Percentiles rank a stretch among this genome's conserved stretches.
These are phyloP conservation scores for Apiotrichum brassicae DNA, from an alignment of 1,284 basidiomycete genomes.

Conservation along the genomic window DNA sequence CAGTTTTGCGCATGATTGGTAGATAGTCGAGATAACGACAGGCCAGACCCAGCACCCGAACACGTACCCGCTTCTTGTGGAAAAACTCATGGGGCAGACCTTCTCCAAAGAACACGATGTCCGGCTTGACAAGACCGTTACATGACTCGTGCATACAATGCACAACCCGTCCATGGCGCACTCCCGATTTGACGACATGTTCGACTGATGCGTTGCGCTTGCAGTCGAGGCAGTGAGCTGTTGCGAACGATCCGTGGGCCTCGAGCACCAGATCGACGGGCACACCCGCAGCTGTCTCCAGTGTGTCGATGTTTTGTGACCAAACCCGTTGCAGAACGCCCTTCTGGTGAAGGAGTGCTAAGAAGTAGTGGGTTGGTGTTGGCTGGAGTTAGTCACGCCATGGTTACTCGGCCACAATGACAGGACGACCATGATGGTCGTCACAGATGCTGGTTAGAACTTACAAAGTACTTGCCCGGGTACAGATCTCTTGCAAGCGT, in stretches of 20 bases:
- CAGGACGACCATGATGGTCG: too few species aligned
- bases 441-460: too few species aligned
- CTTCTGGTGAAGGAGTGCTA: conserved; percentile 48
- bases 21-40: background rate
- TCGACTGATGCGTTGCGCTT: conserved; percentile 53
- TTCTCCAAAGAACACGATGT: conserved; percentile 95
- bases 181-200: conserved; percentile 60
- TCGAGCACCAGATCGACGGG: conserved; percentile 71
- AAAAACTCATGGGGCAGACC: conserved; percentile 48
- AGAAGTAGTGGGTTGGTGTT: conserved; percentile 84
- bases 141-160: conserved; percentile 54
- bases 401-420: background rate
- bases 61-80: conserved; percentile 27
- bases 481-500: conserved; percentile 84
- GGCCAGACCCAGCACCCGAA: background rate
- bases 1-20: background rate
- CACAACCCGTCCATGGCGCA: conserved; percentile 58
- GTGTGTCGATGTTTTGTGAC: conserved; percentile 66
- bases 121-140: conserved; percentile 73
- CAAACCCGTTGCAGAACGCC: conserved; percentile 40
- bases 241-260: conserved; percentile 88
- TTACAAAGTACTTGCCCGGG: conserved; percentile 49
- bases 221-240: conserved; percentile 73
- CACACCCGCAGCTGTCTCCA: conserved; percentile 79
- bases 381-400: conserved; percentile 58